These are phyloP conservation scores for Tulasnella sp. DNA, from an alignment of 768 basidiomycete genomes.

Conservation along the genomic window DNA sequence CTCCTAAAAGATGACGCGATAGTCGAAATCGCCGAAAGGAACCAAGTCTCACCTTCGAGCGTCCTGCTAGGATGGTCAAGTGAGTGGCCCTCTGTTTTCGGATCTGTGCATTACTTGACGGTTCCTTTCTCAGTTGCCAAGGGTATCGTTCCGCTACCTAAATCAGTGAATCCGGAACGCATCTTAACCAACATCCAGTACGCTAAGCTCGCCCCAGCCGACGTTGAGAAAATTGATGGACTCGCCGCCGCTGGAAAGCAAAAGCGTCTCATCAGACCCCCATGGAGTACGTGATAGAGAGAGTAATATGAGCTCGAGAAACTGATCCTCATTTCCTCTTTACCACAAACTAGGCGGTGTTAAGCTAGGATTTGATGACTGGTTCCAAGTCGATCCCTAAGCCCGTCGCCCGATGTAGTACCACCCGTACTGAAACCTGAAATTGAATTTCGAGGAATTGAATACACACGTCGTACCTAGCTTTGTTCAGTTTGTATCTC, in stretches of 20 bases:
- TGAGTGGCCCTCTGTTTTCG: neutral
- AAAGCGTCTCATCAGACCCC: constrained; percentile 13
- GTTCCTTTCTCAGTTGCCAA: constrained; percentile 39
- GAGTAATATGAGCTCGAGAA: neutral
- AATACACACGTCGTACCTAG: too few species aligned
- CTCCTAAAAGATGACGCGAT: constrained; percentile 51
- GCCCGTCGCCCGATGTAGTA: too few species aligned
- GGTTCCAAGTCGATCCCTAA: neutral
- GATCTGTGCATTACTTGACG: neutral
- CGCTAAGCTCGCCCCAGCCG: constrained; percentile 1
- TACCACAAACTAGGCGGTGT: neutral
- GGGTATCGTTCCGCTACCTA: constrained; percentile 57
- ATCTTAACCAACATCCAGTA: constrained; percentile 27
- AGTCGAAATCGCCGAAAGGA: constrained; percentile 47
- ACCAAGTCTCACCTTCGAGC: constrained; percentile 32
- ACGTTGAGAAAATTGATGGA: constrained; percentile 14
- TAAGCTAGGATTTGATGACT: constrained; percentile 15
- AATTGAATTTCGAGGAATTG: too few species aligned
- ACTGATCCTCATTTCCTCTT: neutral
- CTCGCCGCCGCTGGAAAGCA: constrained; percentile 14
- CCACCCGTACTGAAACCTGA: too few species aligned
- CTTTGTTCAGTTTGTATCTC: too few species aligned
- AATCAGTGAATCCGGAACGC: constrained; percentile 61
- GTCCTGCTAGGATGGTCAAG: constrained; percentile 21
- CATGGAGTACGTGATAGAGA: constrained; percentile 12